Percentiles rank a stretch among this genome's conserved stretches.
These are phyloP conservation scores for Marasmius oreades DNA, from an alignment of 1,284 basidiomycete genomes.

Conservation along the genomic window DNA sequence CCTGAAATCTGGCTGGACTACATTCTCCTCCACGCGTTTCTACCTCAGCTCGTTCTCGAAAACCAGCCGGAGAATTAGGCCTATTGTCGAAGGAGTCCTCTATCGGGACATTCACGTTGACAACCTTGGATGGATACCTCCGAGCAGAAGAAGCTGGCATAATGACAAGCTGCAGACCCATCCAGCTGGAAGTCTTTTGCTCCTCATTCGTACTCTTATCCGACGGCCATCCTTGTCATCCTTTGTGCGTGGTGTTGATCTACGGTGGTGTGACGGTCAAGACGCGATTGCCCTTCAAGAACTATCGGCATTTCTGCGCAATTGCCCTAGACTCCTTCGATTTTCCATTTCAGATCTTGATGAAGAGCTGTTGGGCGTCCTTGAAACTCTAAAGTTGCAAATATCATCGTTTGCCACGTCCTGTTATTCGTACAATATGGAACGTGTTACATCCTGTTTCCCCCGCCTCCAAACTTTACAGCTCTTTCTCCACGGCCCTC, in stretches of 20 bases:
- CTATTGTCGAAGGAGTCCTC: conserved; percentile 10
- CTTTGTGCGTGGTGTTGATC: conserved; percentile 11
- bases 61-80: conserved; percentile 9
- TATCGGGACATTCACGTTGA: conserved; percentile 17
- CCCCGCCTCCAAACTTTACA: conserved; percentile 4
- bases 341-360: conserved; percentile 10
- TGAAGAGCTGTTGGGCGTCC: conserved; percentile 4
- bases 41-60: conserved; percentile 14
- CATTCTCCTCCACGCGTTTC: conserved; percentile 13
- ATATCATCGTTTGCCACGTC: not conserved
- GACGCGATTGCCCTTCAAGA: too few species aligned
- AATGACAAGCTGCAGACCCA: conserved; percentile 12
- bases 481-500: not conserved
- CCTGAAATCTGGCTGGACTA: conserved; percentile 12
- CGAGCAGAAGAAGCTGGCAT: not conserved
- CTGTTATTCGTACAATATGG: not conserved
- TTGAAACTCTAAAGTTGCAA: not conserved
- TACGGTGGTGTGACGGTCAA: conserved; percentile 11
- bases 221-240: conserved; percentile 10
- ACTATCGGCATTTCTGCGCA: conserved; percentile 1
- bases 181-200: conserved; percentile 14
- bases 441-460: not conserved
- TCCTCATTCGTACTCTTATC: conserved; percentile 14
- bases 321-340: conserved; percentile 10
- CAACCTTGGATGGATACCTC: conserved; percentile 13